Conservation (phyloP, 2,329 filamentous ascomycete genomes). For the Bipolaris oryzae region DNA sequence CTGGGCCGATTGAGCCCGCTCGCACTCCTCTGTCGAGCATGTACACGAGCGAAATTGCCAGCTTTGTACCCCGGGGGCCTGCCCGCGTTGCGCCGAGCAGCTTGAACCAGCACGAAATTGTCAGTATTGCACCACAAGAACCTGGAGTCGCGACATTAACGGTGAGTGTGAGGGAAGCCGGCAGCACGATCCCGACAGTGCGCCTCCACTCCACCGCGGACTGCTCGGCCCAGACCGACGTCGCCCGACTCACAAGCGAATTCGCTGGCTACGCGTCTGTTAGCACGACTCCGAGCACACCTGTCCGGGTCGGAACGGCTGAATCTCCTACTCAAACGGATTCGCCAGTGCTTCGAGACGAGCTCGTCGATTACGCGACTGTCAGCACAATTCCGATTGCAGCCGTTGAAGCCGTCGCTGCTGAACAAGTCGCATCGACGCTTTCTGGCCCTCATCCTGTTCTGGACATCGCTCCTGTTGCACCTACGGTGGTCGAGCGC, state of each 20-base stretch:
- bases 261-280: neutral
- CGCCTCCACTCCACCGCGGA: constrained; percentile 1
- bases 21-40: neutral
- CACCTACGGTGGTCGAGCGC: neutral
- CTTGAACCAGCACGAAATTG: neutral
- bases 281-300: neutral
- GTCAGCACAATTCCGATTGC: constrained; percentile 3
- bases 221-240: constrained; percentile 13
- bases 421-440: neutral
- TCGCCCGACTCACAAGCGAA: constrained; percentile 3
- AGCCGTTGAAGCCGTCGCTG: neutral
- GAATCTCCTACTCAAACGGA: constrained; percentile 14
- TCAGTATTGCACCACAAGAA: constrained; percentile 1
- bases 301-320: neutral
- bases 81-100: neutral
- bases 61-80: neutral
- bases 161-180: constrained; percentile 5
- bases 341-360: constrained; percentile 2
- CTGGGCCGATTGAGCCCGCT: constrained; percentile 1
- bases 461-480: constrained; percentile 4
- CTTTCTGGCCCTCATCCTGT: neutral
- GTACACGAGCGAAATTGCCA: neutral
- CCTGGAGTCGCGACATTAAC: neutral
- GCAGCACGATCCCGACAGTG: constrained; percentile 7
- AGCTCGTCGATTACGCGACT: constrained; percentile 2